Base-by-base conservation (phyloP, 2,329 filamentous ascomycete species). In the Stachybotrys elegans region DNA sequence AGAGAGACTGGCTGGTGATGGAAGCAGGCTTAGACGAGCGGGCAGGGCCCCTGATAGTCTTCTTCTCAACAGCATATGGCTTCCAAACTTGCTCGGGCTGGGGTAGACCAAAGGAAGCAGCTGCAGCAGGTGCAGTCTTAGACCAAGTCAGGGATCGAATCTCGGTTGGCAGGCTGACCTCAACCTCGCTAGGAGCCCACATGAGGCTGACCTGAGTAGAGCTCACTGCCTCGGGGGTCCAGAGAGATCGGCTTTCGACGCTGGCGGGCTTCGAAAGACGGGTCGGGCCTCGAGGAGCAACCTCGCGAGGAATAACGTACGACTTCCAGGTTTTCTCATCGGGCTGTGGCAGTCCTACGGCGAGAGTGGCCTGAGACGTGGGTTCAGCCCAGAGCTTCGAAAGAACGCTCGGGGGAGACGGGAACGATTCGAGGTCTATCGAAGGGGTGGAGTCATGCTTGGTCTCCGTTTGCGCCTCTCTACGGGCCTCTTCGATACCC, bases 331-430 rank as follows among this genome's bases (percentile, higher is more conserved):
- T 16, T 12, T 16, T 43, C 43, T 65, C n/a, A n/a, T n/a, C 57
- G n/a, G 63, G 53, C 42, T 58, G 52, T 40, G 64, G 60, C 13
- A 68, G 55, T 14, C 57, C 52, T 35, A 49, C 50, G 29, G 52
- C 51, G 42, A 42, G 46, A 40, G 51, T 48, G 14, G 46, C 32
- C n/a, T n/a, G n/a, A n/a, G n/a, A n/a, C n/a, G n/a, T n/a, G n/a
- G 32, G 13, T 51, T 49, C 36, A 46, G 47, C 47, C 46, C 46
- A 55, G 55, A 57, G 54, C 55, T 57, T 42, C 47, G 52, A 16
- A 48, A 46, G 17, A 50, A 42, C 22, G n/a, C 31, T 14, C 7
- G 31, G 31, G 19, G 31, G 31, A 7, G 31, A 34, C 14, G 31
- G 31, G n/a, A 34, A 34, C 11, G 31, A 34, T 34, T 9, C 31